Percentiles rank a stretch among this genome's conserved stretches.
phyloP scores from a whole-genome alignment of 805 yeast species.

The Starmerella apis region DNA sequence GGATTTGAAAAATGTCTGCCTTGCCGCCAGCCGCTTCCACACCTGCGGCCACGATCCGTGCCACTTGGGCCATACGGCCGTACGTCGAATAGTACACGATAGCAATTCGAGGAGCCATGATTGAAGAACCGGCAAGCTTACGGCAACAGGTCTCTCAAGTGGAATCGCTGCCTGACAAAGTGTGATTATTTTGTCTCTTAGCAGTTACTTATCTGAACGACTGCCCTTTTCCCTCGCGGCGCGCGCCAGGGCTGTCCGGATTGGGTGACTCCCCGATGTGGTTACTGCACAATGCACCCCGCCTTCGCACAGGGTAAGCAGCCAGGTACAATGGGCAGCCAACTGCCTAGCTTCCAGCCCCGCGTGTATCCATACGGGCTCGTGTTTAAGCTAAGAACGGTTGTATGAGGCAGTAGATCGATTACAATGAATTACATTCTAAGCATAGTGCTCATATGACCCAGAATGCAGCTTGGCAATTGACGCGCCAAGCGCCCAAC shows the following conservation, averaged over 20 bases:
- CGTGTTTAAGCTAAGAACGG: no score
- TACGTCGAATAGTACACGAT: constrained; percentile 72
- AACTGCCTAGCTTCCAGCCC: no score
- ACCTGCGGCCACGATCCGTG: constrained; percentile 59
- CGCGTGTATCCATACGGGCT: no score
- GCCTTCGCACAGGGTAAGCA: not conserved
- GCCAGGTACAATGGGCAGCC: no score
- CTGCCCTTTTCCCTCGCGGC: not conserved
- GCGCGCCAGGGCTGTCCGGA: not conserved
- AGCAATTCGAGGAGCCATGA: constrained; percentile 44
- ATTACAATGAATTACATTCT: not conserved
- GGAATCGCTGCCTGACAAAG: no score
- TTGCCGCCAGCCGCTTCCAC: constrained; percentile 56
- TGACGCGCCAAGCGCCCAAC: not conserved
- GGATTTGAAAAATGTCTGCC: constrained; percentile 66
- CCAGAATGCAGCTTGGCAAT: not conserved
- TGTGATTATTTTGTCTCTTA: no score
- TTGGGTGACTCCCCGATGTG: not conserved
- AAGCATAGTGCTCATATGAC: not conserved
- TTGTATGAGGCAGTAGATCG: not conserved
- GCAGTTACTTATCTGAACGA: not conserved
- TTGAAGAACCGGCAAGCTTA: no score
- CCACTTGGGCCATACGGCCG: constrained; percentile 63
- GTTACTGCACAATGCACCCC: not conserved
- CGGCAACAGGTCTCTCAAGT: no score